phyloP scores from a whole-genome alignment of 2,329 filamentous ascomycete species.

The Apiospora saccharicola region DNA sequence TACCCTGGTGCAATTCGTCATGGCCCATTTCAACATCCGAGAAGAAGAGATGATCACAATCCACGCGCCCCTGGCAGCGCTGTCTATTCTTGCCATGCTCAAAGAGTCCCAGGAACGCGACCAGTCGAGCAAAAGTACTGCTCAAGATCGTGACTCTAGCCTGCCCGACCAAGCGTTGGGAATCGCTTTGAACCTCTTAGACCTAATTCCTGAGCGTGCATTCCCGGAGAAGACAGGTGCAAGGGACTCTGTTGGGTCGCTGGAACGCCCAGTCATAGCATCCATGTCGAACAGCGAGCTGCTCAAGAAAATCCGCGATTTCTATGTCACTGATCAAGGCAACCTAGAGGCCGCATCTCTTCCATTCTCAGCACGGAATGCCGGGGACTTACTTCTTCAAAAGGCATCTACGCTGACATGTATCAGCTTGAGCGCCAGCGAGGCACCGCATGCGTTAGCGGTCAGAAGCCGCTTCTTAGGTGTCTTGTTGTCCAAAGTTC shows the following conservation, averaged over 20 bases:
- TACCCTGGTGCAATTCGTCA: constrained; percentile 79
- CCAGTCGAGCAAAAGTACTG: constrained; percentile 32
- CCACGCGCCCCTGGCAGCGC: constrained; percentile 79
- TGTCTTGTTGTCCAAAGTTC: constrained; percentile 62
- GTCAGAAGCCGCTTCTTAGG: constrained; percentile 67
- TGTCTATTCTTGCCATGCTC: constrained; percentile 70
- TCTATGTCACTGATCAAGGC: constrained; percentile 75
- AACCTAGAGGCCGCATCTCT: constrained; percentile 68
- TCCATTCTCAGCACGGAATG: constrained; percentile 63
- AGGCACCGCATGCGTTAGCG: constrained; percentile 57
- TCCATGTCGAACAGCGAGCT: constrained; percentile 58
- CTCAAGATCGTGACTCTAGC: neutral
- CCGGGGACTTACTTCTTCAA: constrained; percentile 69
- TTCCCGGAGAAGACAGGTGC: constrained; percentile 52
- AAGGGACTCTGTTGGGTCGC: constrained; percentile 35
- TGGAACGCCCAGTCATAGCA: constrained; percentile 39
- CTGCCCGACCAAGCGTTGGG: constrained; percentile 46
- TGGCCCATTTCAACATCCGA: constrained; percentile 87
- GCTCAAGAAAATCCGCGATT: constrained; percentile 66
- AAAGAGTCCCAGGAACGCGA: constrained; percentile 57
- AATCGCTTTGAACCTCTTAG: constrained; percentile 65
- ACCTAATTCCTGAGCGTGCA: constrained; percentile 69
- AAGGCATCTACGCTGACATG: constrained; percentile 63
- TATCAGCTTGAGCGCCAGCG: constrained; percentile 51
- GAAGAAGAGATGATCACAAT: constrained; percentile 95